Evolutionary conservation across 208 protist species (phyloP), one percentile per base, ranked within the genome.

Genomic region (Phytomonas sp.): DNA sequence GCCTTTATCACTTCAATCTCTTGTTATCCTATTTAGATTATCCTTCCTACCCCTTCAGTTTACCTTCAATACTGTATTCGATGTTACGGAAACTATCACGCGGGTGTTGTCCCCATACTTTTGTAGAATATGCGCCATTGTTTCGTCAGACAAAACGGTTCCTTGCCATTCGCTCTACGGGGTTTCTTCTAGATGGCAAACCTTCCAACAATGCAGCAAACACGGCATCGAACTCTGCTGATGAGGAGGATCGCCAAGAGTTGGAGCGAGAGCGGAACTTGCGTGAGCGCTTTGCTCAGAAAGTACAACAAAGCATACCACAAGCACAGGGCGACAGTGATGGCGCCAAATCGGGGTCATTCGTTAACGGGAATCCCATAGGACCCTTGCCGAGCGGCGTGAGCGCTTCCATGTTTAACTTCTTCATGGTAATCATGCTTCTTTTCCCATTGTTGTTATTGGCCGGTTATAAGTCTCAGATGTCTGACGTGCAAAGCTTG

Each of bases 221-320:
- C 40, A 51, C 40, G 40, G 40, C 40, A 20, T 15, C 40, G 13
- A 51, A 20, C 40, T 3, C 40, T 5, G 70, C 82, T 6, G 77
- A 70, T 7, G 83, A 91, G 9, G 90, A 95, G 68, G 90, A 95
- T 67, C 78, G 74, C 30, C 85, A 93, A 66, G 87, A 95, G 72
- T 71, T 92, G 11, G 87, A 95, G 76, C 81, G 87, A 56, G 90
- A 95, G 70, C 77, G 81, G 2, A 60, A 60, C 13, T 71, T 95
- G 69, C 90, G 90, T 26, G 85, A 90, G 67, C 81, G 74, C 28
- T 95, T 93, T 76, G 82, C 85, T 29, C 63, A 85, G 71, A 95
- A 93, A 66, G 82, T 93, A 28, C 78, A 89, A 53, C 75, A 82
- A 60, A 74, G 75, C 36, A 81, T 87, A 53, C 79, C 80, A n/a